These are phyloP conservation scores for Naganishia randhawae DNA, from an alignment of 768 basidiomycete genomes.

Conservation along the genomic window DNA sequence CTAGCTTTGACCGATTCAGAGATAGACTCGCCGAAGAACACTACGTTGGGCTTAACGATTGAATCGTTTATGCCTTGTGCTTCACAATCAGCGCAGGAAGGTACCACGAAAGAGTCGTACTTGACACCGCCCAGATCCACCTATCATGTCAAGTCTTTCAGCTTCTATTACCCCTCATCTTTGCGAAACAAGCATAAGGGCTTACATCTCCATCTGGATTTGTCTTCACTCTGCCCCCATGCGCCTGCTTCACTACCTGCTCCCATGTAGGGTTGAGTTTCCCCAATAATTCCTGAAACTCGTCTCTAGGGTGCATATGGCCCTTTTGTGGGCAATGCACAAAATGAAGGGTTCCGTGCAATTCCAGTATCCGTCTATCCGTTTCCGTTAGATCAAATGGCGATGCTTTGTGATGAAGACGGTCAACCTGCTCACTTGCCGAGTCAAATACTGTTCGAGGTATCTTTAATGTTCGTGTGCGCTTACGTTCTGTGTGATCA, in stretches of 20 bases:
- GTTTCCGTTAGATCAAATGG: conserved; percentile 53
- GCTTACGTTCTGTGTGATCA: conserved; percentile 62
- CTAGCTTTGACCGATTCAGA: conserved; percentile 61
- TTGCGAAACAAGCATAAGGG: conserved; percentile 30
- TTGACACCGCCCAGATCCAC: conserved; percentile 74
- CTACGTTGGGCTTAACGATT: conserved; percentile 69
- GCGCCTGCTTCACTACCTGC: conserved; percentile 58
- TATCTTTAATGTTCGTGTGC: background rate
- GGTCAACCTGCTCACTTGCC: conserved; percentile 64
- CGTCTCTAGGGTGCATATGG: conserved; percentile 64
- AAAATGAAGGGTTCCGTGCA: conserved; percentile 83
- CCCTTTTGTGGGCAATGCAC: conserved; percentile 70
- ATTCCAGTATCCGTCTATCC: conserved; percentile 63
- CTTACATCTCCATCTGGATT: conserved; percentile 91
- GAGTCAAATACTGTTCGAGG: background rate
- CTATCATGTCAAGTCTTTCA: conserved; percentile 50
- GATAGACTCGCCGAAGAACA: conserved; percentile 90
- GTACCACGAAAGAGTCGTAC: conserved; percentile 73
- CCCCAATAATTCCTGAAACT: conserved; percentile 72
- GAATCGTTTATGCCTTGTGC: conserved; percentile 59
- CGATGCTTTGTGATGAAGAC: conserved; percentile 75
- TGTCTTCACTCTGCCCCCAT: conserved; percentile 61
- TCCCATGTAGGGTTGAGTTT: conserved; percentile 75
- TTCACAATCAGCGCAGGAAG: conserved; percentile 68
- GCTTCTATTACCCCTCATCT: background rate